A percentile compares a stretch with the other conserved stretches of the same genome.
Evolutionary conservation across 2,329 filamentous ascomycete species (phyloP).

Genomic region (Hysterium pulicare): DNA sequence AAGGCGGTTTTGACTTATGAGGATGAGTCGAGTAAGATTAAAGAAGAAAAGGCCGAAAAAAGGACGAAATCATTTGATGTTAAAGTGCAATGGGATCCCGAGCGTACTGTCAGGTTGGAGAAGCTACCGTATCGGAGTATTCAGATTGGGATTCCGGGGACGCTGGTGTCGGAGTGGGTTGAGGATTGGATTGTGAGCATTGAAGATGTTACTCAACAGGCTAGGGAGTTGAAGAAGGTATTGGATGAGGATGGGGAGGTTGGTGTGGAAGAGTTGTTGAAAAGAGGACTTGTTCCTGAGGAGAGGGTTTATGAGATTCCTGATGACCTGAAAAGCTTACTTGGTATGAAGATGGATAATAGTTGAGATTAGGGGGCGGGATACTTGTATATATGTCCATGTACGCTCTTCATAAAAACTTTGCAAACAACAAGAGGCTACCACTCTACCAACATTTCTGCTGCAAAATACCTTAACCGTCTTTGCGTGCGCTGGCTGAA

Average conservation of each 20-base stretch:
- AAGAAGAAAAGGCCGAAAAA: slow-evolving; percentile 1
- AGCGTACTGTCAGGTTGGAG: slow-evolving; percentile 47
- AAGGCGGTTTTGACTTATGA: slow-evolving; percentile 29
- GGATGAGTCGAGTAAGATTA: not conserved
- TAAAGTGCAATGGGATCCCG: slow-evolving; percentile 64
- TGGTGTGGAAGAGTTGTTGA: slow-evolving; percentile 35
- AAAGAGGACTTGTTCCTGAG: slow-evolving; percentile 41
- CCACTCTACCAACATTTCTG: too few species aligned
- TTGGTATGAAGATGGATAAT: slow-evolving; percentile 10
- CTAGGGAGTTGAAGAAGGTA: slow-evolving; percentile 46
- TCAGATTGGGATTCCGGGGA: slow-evolving; percentile 57
- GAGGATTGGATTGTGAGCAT: slow-evolving; percentile 54
- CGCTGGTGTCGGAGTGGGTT: slow-evolving; percentile 46
- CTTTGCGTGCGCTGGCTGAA: too few species aligned
- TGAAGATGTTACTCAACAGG: slow-evolving; percentile 57
- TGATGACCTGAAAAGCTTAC: slow-evolving; percentile 28
- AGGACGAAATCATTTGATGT: slow-evolving; percentile 31
- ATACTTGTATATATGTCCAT: too few species aligned
- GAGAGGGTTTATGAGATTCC: slow-evolving; percentile 46
- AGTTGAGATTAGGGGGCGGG: not conserved
- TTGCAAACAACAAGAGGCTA: too few species aligned
- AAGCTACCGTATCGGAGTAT: slow-evolving; percentile 54
- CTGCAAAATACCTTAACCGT: too few species aligned
- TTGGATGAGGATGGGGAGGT: slow-evolving; percentile 41
- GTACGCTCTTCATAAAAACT: too few species aligned